phyloP scores from a whole-genome alignment of 1,284 basidiomycete species.

The Sanghuangporus baumii region DNA sequence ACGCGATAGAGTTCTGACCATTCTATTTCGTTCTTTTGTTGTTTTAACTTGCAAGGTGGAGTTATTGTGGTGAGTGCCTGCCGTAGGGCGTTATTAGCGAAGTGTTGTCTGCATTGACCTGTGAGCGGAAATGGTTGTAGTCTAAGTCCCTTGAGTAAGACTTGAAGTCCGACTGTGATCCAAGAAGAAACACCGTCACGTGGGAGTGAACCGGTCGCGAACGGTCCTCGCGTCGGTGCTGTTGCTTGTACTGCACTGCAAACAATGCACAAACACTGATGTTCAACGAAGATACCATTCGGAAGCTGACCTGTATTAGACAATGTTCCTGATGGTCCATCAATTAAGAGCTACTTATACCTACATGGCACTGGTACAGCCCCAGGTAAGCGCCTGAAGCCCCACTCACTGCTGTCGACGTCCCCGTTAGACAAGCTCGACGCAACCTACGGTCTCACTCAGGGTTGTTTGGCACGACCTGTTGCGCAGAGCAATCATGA shows the following conservation, averaged over 20 bases:
- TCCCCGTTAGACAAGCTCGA: not conserved
- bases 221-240: not conserved
- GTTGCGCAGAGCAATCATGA: not conserved
- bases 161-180: constrained; percentile 33
- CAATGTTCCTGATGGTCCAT: not conserved
- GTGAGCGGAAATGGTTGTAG: constrained; percentile 52
- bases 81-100: constrained; percentile 51
- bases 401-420: not conserved
- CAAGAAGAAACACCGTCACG: constrained; percentile 27
- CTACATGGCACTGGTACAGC: not conserved
- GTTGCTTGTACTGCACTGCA: not conserved
- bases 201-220: constrained; percentile 24
- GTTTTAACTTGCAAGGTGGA: constrained; percentile 40
- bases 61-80: constrained; percentile 37
- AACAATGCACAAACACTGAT: not conserved
- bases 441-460: not conserved
- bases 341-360: not conserved
- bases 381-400: not conserved
- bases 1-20: constrained; percentile 32
- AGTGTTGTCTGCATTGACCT: constrained; percentile 36
- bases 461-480: not conserved
- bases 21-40: constrained; percentile 40
- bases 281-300: not conserved
- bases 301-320: not conserved
- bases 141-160: constrained; percentile 50